Evolutionary conservation across 169 alveolate genomes (phyloP), one percentile per base, ranked within the genome.

Genomic region (Plasmodium vinckei): DNA sequence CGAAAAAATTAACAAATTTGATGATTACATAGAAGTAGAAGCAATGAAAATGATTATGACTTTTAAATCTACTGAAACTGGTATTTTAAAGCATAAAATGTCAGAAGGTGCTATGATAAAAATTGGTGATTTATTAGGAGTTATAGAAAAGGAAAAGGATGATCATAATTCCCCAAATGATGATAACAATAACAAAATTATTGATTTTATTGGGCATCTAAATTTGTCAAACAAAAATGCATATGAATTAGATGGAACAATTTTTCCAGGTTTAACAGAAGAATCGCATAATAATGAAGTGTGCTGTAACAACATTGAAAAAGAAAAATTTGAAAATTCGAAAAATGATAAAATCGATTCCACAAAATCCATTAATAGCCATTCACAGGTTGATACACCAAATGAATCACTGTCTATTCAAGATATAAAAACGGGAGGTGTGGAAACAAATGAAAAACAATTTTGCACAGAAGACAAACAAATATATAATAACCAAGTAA

Each of bases 31-130:
- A 13, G 97, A 95, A 75, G 94, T 95, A 5, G 97, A 95, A 73
- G 95, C 95, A 17, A 95, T 95, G 97, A 95, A 95, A 91, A 95
- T 94, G 94, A 87, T 92, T 72, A 91, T 94, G 94, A 91, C 95
- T 4, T 88, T 94, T 61, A 88, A 92, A 17, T 88, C 94, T 42
- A 92, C 95, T 15, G 94, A 93, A 53, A 89, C 87, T 0, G 97
- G 97, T 7, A 89, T 79, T 56, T 65, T 94, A 57, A 92, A 79
- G 47, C 96, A 92, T 87, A 89, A 91, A 27, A 86, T 87, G 91
- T 90, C 96, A 1, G 95, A 91, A 59, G 96, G 96, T 1, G 92
- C 94, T 27, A 88, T 93, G 4, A 88, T 94, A 23, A 92, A 94
- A 75, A 73, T 92, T 1, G 95, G 96, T 6, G 96, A 94, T 72